Base-by-base conservation (phyloP, 371 early-diverging fungal species). In the Mortierella sp. region DNA sequence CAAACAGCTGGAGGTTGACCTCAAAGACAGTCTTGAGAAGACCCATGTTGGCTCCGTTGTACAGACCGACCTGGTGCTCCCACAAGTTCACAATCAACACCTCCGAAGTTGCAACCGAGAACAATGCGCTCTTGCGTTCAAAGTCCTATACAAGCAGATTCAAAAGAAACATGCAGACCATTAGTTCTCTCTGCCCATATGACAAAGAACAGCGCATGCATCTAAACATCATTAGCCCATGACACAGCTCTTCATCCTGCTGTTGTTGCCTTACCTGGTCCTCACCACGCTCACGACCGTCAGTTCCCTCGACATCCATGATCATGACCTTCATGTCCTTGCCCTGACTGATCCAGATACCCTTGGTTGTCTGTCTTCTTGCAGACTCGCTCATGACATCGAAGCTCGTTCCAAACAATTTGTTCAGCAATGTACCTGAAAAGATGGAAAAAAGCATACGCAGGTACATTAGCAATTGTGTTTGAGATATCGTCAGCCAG, bases 41-140 rank as follows among this genome's bases (percentile, higher is more conserved):
- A n/a, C 98, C 98, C 98, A 99, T 97, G 88, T 99, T 99, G 43
- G 99, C 99, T 53, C 99, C 99, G 86, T 98, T 96, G 91, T 99
- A 99, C 51, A 99, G 92, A 54, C 99, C 99, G 24, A 99, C 98
- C 90, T 95, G 95, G 86, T 98, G 94, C 82, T 99, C 99, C 98
- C 98, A 99, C 89, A 99, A 90, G 89, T 99, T 99, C 75, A 99
- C 91, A 77, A 99, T 95, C 67, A 99, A 93, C 44, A 98, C 98
- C 88, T 99, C 97, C 64, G 97, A 91, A 14, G 97, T 96, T 2
- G 99, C 98, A 83, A 99, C 91, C 28, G 99, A 97, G 87, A 99
- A 99, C 72, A 99, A 91, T 26, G 99, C 98, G 73, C 96, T 96
- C 90, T 98, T 98, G 70, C 99, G 94, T 88, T 99, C 99, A 90